These are phyloP conservation scores for Testicularia cyperi DNA, from an alignment of 1,284 basidiomycete species.

Conservation along the genomic window DNA sequence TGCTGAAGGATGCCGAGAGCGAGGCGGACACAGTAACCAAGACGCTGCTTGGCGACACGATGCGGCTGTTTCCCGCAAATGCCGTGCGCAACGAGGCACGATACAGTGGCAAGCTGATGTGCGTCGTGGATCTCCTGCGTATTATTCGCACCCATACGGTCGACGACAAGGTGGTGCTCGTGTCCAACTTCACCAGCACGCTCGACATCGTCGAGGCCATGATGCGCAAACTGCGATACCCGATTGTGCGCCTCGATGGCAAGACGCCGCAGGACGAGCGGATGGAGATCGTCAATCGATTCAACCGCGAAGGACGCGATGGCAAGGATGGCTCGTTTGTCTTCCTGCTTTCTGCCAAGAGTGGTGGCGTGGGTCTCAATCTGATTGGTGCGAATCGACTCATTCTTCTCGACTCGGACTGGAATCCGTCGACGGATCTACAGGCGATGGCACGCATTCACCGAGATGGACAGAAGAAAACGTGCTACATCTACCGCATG, in stretches of 20 bases:
- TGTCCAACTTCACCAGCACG: conserved; percentile 67
- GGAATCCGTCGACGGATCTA: conserved; percentile 83
- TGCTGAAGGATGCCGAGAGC: conserved; percentile 69
- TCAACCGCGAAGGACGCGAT: conserved; percentile 37
- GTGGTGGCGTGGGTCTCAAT: conserved; percentile 97
- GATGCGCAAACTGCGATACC: conserved; percentile 75
- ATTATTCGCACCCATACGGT: conserved; percentile 69
- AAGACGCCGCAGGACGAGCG: conserved; percentile 51
- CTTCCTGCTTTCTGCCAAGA: conserved; percentile 93
- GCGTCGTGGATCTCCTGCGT: conserved; percentile 73
- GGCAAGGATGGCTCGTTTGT: conserved; percentile 64
- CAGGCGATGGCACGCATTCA: conserved; percentile 94
- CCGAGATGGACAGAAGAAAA: conserved; percentile 83
- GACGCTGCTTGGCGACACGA: conserved; percentile 22
- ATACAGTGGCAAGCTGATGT: conserved; percentile 67
- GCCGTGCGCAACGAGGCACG: conserved; percentile 28
- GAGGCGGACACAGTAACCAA: conserved; percentile 23
- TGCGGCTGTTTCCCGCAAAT: conserved; percentile 22
- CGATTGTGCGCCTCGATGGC: conserved; percentile 84
- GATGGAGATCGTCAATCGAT: conserved; percentile 45
- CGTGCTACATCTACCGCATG: conserved; percentile 85
- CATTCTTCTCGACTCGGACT: conserved; percentile 83
- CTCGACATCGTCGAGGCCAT: conserved; percentile 86
- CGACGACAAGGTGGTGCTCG: conserved; percentile 67
- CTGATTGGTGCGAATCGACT: conserved; percentile 94